Base-by-base conservation (phyloP, 2,329 filamentous ascomycete species). In the Tolypocladium cylindrosporum region DNA sequence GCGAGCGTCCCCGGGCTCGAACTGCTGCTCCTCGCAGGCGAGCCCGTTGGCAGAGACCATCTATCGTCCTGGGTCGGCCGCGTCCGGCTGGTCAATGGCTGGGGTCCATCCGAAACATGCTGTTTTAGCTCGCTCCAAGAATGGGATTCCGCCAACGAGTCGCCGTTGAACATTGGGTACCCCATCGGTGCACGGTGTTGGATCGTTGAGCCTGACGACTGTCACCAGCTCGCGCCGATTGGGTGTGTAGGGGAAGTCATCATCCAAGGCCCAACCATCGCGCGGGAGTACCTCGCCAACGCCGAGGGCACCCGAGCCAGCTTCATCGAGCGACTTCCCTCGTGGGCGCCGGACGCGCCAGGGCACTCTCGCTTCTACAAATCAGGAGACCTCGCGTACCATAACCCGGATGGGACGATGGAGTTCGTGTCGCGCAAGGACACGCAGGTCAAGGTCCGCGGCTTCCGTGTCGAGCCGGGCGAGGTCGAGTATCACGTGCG, bases 371-470 rank as follows among this genome's bases (percentile, higher is more conserved):
- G 58, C 4, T 54, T 62, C 16, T 64, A 63, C 52, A 60, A 58
- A 3, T 60, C 61, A 1, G 63, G 63, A 21, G 63, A 65, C 40
- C 40, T 65, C n/a, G 62, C 56, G 9, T 59, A 57, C 13, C 58
- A 57, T 51, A 57, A 61, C 5, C 55, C 60, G 2, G 55, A 58
- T 37, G 63, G 63, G 13, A 58, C 57, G 7, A 52, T 65, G 7
- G 59, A 64, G 43, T 63, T 43, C 57, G 48, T 5, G 57, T 62
- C 51, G 21, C 21, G 48, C 5, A 34, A 34, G 31, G 31, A 34
- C 31, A 34, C 31, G 31, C 31, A 34, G 31, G 31, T 34, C 31
- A 34, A 66, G 55, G 60, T 64, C 9, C 52, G 62, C 34, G 63
- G 63, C 7, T 55, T 58, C 16, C 59, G 63, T 16, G 54, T 65